Evolutionary conservation across 768 basidiomycete genomes (phyloP), one percentile per base, ranked within the genome.

Genomic region (Kwoniella dejecticola): DNA sequence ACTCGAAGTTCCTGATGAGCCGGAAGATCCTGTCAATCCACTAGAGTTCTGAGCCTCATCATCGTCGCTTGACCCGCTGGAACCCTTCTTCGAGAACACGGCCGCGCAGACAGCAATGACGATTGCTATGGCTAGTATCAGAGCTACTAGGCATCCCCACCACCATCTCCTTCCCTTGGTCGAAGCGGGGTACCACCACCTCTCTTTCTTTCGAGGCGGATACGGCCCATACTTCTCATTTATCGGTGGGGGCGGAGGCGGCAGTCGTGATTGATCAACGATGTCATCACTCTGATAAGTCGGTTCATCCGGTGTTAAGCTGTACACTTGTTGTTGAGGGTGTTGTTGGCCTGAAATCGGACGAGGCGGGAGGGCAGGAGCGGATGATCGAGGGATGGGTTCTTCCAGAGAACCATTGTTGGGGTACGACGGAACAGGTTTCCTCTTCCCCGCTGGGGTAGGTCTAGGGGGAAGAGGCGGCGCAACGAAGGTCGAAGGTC

Each of bases 391-490:
- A 11, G 60, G 60, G 27, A 53, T 52, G 4, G 52, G 60, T 19
- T n/a, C 31, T 23, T 54, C 45, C 48, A 53, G 59, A 45, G 58
- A 50, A 23, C 48, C 58, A 40, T 53, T 49, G 26, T 54, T 38
- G 27, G 49, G 52, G 19, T 44, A 50, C 13, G 60, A 62, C n/a
- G 60, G 60, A 3, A 62, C 60, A 21, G 60, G 60, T 55, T 62
- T 62, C n/a, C 60, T 31, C 19, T 41, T 40, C 15, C 40, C 62
- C 15, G 48, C 52, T 4, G 55, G 48, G 26, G 24, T 45, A 12
- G 62, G 62, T 46, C 56, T 29, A 36, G 56, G 56, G 7, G 62
- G 62, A 17, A 63, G 38, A 36, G 62, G 41, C 19, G 62, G 62
- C 6, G 62, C 24, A 13, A 54, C 52, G 23, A 62, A 62, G 13